Conservation (phyloP, 768 basidiomycete genomes). For the Lactifluus hygrophoroides region DNA sequence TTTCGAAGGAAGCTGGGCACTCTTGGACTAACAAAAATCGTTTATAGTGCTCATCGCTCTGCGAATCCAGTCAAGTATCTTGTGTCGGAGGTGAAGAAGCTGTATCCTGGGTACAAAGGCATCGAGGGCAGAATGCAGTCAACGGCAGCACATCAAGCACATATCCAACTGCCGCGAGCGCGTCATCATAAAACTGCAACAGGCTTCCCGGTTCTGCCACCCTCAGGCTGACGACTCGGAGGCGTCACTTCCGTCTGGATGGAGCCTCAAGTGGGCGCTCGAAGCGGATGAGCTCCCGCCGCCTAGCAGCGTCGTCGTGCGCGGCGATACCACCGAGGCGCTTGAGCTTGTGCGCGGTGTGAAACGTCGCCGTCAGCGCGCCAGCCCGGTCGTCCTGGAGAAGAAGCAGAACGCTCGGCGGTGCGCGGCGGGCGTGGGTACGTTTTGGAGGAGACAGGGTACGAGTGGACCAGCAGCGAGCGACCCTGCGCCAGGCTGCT, state of each 20-base stretch:
- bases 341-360: conserved; percentile 59
- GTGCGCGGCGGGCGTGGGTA: background rate
- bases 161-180: conserved; percentile 60
- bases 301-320: conserved; percentile 80
- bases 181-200: conserved; percentile 39
- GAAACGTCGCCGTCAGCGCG: conserved; percentile 32
- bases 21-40: background rate
- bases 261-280: conserved; percentile 81
- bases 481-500: background rate
- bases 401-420: background rate
- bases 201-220: background rate
- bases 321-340: conserved; percentile 77
- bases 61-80: conserved; percentile 69
- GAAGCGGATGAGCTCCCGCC: conserved; percentile 72
- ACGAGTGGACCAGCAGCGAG: background rate
- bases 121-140: conserved; percentile 47
- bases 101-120: conserved; percentile 51
- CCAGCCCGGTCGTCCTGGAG: background rate
- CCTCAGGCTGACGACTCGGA: no score
- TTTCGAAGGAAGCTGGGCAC: background rate
- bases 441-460: background rate
- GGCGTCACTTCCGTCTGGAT: conserved; percentile 35
- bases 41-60: conserved; percentile 76
- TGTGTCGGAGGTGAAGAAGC: conserved; percentile 32
- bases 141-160: conserved; percentile 52